Base-by-base conservation (phyloP, 176 grass and related monocot genomes). In the Oryza meridionalis region DNA sequence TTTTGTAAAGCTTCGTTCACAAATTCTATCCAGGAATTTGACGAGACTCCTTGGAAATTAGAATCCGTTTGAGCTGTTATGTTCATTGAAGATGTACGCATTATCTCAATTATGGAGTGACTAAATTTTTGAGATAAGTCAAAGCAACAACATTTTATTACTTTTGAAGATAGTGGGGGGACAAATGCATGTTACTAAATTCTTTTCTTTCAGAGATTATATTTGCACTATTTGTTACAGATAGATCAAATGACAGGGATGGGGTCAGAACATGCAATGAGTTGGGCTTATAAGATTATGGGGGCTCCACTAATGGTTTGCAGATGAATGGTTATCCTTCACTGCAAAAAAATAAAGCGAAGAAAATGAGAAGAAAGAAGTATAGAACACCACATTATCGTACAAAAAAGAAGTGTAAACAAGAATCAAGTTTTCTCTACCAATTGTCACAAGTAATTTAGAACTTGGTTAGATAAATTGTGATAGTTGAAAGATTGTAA, bases 151-250 rank as follows among this genome's bases (percentile, higher is more conserved):
- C 59, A 25, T 44, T 51, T 65, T 76, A 66, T 69, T 75, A 45
- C 55, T 89, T 77, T 90, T 45, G 21, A 73, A 66, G 69, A 32
- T 78, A 86, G 84, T 82, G 88, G 83, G 73, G 37, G 15, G 13
- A 53, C 73, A 82, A 67, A 86, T 77, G 78, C 83, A 85, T 89
- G 77, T 81, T 82, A 85, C 72, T 53, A 33, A 31, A 44, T 51
- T 53, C 4, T 33, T 49, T 55, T 72, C 19, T 69, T 62, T 31
- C 44, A 14, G 37, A 42, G 7, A 84, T 19, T 79, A 69, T 69
- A 70, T 50, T 64, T 45, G 76, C 13, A 38, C 1, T 49, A 50
- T 74, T 73, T 74, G 24, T 62, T 46, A 47, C 65, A 13, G 73
- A 38, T 4, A 73, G n/a, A 58, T 58, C 6, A 58, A 46, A 63